Base-by-base conservation (phyloP, 2,329 filamentous ascomycete species). In the Chrysosporium keratinophilum region DNA sequence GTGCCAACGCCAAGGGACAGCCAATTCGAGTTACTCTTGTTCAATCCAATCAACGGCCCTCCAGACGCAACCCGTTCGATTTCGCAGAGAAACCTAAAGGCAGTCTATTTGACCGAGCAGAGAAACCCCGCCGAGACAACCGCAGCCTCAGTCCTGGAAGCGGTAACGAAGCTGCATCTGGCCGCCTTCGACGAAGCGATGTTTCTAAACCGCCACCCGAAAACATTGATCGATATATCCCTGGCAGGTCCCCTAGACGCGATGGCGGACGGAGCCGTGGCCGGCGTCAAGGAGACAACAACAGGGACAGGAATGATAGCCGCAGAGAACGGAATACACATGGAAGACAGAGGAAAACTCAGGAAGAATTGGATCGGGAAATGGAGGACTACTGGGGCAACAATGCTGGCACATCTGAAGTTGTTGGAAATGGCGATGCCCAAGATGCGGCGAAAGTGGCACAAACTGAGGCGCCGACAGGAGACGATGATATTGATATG, bases 361-460 rank as follows among this genome's bases (percentile, higher is more conserved):
- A 89, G 61, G 87, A 95, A 63, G 88, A 96, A 67, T 76, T 96
- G 40, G 90, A 96, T 67, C 88, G 87, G n/a, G 90, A 96, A 71
- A 96, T 96, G 90, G 88, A 84, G 31, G 88, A 95, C 65, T 96
- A 96, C 69, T 96, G 88, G 75, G 83, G 78, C 31, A 74, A 72
- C 23, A 50, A 15, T 17, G 41, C 52, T 15, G 41, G 47, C 20
- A 48, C 42, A 17, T 11, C 28, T 5, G 40, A 35, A 7, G 33
- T 20, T 34, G 31, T 35, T 19, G 39, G 33, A 23, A 54, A 54
- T 44, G 45, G 52, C 23, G 35, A 41, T 33, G 43, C 17, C 28
- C 46, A 58, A 3, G 40, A 23, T 28, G 31, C 55, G 45, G 49
- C 14, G 12, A 31, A 54, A 15, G 33, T 33, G 6, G 44, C 40